Evolutionary conservation across 805 yeast genomes (phyloP).

Genomic region (Metschnikowia bowlesiae): DNA sequence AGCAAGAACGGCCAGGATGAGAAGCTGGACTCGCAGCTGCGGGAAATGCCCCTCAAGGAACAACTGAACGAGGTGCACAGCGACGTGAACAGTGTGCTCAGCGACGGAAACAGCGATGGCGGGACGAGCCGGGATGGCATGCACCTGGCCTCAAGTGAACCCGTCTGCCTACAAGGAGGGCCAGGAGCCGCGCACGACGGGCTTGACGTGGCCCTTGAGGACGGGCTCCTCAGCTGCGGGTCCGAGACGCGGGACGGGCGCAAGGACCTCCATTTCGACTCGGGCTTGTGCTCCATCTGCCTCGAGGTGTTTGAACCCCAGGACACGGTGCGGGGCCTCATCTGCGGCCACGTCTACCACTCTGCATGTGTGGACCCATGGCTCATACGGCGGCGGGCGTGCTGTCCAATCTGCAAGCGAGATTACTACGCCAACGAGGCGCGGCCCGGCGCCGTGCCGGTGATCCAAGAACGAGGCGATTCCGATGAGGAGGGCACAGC

Average conservation of each 20-base stretch:
- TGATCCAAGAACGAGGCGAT: not conserved
- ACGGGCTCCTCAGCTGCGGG: not conserved
- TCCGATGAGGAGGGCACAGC: not conserved
- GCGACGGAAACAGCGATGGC: not conserved
- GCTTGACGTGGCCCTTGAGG: too few species aligned
- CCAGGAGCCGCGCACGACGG: too few species aligned
- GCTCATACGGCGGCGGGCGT: conserved; percentile 68
- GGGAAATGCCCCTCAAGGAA: not conserved
- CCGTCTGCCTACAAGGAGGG: too few species aligned
- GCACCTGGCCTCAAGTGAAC: too few species aligned
- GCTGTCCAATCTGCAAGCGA: conserved; percentile 80
- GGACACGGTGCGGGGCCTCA: conserved; percentile 64
- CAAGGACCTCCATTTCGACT: conserved; percentile 47
- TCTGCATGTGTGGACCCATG: conserved; percentile 77
- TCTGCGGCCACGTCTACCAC: conserved; percentile 84
- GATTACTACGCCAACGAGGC: conserved; percentile 41
- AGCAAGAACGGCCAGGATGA: not conserved
- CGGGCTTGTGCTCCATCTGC: conserved; percentile 78
- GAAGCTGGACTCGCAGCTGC: too few species aligned
- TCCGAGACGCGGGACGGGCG: not conserved
- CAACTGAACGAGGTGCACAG: not conserved
- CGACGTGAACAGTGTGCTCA: not conserved
- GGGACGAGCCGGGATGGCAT: too few species aligned
- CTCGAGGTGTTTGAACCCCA: conserved; percentile 59
- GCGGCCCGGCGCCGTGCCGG: conserved; percentile 1